Evolutionary conservation across 106 monocot species (phyloP).

Genomic region (Agapanthus africanus): DNA sequence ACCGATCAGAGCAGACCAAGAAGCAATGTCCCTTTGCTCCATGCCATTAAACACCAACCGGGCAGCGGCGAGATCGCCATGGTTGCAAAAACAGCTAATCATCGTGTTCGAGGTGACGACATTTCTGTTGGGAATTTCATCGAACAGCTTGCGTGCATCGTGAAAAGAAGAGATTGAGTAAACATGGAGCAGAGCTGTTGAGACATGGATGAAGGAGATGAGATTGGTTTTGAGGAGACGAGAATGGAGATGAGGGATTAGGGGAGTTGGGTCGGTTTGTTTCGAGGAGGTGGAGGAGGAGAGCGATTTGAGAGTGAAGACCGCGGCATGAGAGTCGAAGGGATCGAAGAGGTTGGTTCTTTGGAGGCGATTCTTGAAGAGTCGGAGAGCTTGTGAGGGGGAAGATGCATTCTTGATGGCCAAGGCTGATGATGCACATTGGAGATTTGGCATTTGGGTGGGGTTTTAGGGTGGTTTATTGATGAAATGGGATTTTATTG

Average conservation of each 20-base stretch:
- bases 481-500: no score
- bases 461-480: no score
- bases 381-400: constrained; percentile 25
- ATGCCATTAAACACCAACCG: constrained; percentile 39
- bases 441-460: background rate
- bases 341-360: constrained; percentile 2
- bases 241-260: constrained; percentile 47
- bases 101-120: constrained; percentile 45
- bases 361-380: constrained; percentile 18
- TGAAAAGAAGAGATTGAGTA: constrained; percentile 28
- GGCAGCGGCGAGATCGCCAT: constrained; percentile 18
- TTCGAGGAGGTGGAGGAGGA: no score
- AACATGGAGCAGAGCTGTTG: constrained; percentile 42
- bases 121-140: constrained; percentile 45
- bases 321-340: constrained; percentile 32
- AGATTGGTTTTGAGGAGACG: constrained; percentile 45
- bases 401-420: constrained; percentile 24
- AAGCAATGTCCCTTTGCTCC: constrained; percentile 37
- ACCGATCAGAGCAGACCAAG: constrained; percentile 55
- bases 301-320: constrained; percentile 45
- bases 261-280: constrained; percentile 7
- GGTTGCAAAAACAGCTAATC: constrained; percentile 27
- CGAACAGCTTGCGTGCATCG: constrained; percentile 42
- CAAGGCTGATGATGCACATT: constrained; percentile 17
- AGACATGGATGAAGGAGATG: constrained; percentile 31